A percentile compares a stretch with the other conserved stretches of the same genome.
Evolutionary conservation across 2,329 filamentous ascomycete genomes (phyloP).

Genomic region (Aspergillus phoenicis): DNA sequence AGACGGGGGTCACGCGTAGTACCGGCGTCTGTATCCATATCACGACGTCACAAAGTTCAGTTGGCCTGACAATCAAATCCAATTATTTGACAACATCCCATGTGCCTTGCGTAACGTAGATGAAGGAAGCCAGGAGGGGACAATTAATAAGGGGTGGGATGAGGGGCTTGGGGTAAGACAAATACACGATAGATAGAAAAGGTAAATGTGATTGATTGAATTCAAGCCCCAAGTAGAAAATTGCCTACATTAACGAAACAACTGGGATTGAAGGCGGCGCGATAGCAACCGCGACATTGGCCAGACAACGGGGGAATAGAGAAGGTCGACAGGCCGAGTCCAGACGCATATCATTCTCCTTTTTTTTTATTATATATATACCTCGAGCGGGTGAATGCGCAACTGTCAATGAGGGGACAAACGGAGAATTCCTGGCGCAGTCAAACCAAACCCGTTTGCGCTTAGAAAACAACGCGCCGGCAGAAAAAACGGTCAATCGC

Average conservation of each 20-base stretch:
- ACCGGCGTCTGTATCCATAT: conserved; percentile 18
- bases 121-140: background rate
- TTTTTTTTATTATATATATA: background rate
- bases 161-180: background rate
- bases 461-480: background rate
- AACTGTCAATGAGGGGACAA: background rate
- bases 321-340: background rate
- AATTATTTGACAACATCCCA: conserved; percentile 4
- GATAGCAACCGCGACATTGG: background rate
- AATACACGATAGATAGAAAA: background rate
- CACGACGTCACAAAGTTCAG: conserved; percentile 7
- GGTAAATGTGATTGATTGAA: background rate
- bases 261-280: background rate
- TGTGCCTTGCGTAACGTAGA: background rate
- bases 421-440: background rate
- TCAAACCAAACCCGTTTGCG: background rate
- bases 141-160: background rate
- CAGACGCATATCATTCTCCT: background rate
- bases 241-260: background rate
- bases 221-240: background rate
- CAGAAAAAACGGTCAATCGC: background rate
- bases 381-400: background rate
- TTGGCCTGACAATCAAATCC: background rate
- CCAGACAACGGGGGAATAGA: background rate
- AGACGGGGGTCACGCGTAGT: conserved; percentile 28